Percentiles rank a stretch among this genome's conserved stretches.
Evolutionary conservation across 352 stramenopile species (phyloP).

Genomic region (Phytophthora ohioensis): DNA sequence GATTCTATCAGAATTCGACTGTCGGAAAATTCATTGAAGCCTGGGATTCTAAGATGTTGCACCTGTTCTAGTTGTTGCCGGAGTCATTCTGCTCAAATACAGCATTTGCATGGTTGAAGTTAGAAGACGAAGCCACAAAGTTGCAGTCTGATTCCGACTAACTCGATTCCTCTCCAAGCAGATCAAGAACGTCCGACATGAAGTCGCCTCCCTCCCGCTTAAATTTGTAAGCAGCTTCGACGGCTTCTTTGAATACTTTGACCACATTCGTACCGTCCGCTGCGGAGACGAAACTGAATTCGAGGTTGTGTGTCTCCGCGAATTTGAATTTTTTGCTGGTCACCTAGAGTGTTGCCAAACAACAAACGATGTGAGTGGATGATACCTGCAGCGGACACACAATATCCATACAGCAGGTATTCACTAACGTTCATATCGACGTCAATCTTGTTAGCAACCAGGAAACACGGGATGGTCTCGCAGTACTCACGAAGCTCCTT

Average conservation of each 20-base stretch:
- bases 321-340: constrained; percentile 98
- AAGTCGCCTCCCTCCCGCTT: constrained; percentile 94
- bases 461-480: constrained; percentile 92
- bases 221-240: constrained; percentile 87
- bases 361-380: background rate
- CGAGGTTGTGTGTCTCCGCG: constrained; percentile 92
- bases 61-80: background rate
- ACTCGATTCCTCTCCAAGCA: constrained; percentile 81
- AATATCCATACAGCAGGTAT: background rate
- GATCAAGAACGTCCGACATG: constrained; percentile 91
- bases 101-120: constrained; percentile 3
- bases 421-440: constrained; percentile 91
- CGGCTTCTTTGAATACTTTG: constrained; percentile 93
- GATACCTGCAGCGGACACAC: background rate
- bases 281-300: constrained; percentile 95
- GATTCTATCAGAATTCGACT: background rate
- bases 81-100: constrained; percentile 17
- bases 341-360: constrained; percentile 66
- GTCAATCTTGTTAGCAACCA: constrained; percentile 98
- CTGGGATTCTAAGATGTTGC: background rate
- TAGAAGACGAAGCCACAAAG: background rate
- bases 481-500: constrained; percentile 94
- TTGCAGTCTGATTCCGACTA: constrained; percentile 13
- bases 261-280: constrained; percentile 97
- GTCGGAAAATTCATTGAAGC: no score